Evolutionary conservation across 2,329 filamentous ascomycete genomes (phyloP).

Genomic region (Fusarium incarnatum): DNA sequence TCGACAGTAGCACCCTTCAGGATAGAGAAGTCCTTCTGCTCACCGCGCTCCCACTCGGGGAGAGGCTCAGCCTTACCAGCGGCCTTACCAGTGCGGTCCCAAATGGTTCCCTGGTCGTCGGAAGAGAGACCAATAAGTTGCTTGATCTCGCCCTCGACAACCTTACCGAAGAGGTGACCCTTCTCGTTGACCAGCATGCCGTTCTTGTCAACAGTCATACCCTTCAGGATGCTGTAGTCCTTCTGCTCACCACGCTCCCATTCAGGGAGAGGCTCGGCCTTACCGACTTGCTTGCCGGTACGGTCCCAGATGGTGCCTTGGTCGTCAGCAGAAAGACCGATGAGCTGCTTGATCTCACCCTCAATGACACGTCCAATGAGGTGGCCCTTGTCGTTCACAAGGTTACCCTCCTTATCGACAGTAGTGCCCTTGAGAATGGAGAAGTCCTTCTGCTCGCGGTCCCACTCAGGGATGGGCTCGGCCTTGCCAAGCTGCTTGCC

Average conservation of each 20-base stretch:
- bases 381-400: constrained; percentile 64
- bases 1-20: constrained; percentile 48
- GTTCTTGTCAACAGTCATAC: constrained; percentile 70
- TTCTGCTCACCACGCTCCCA: constrained; percentile 60
- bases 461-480: constrained; percentile 69
- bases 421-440: constrained; percentile 59
- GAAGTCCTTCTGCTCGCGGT: constrained; percentile 53
- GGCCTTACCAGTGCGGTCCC: constrained; percentile 72
- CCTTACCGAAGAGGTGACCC: constrained; percentile 68
- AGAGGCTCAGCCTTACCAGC: constrained; percentile 76
- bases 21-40: constrained; percentile 39
- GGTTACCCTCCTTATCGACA: constrained; percentile 70
- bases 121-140: constrained; percentile 73
- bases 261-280: constrained; percentile 71
- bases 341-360: constrained; percentile 71
- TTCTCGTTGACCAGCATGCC: constrained; percentile 67
- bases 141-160: constrained; percentile 72
- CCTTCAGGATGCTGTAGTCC: constrained; percentile 39
- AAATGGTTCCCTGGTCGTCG: constrained; percentile 74
- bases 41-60: constrained; percentile 62
- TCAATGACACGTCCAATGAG: constrained; percentile 71
- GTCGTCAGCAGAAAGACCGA: constrained; percentile 72
- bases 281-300: constrained; percentile 71
- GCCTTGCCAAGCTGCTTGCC: constrained; percentile 75
- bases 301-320: constrained; percentile 75